Evolutionary conservation across 257 asterid genomes (phyloP).

Genomic region (Solanum etuberosum): DNA sequence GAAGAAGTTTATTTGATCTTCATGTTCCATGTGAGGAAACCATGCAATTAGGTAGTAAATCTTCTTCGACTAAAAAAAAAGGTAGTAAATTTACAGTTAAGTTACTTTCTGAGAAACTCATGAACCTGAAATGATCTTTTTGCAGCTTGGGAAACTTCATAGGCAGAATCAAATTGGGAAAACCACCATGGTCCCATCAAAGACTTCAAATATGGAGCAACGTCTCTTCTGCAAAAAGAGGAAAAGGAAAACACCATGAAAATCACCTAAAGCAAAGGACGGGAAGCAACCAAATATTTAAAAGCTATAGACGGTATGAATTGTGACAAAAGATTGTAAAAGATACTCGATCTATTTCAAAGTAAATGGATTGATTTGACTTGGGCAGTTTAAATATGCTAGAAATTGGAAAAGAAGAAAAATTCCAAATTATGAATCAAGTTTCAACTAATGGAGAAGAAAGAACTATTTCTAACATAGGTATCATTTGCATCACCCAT

Average conservation of each 20-base stretch:
- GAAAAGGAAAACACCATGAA: slow-evolving; percentile 5
- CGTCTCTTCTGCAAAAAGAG: slow-evolving; percentile 59
- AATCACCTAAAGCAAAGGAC: not conserved
- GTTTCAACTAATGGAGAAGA: not conserved
- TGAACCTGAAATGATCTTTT: slow-evolving; percentile 88
- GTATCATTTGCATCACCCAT: not conserved
- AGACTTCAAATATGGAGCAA: slow-evolving; percentile 86
- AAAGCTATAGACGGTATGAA: not conserved
- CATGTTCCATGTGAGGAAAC: not conserved
- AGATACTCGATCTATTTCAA: not conserved
- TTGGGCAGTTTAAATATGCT: not conserved
- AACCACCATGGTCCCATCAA: slow-evolving; percentile 99
- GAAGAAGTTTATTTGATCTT: not conserved
- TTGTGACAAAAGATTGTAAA: not conserved
- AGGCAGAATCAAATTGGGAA: slow-evolving; percentile 85
- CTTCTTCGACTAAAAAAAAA: not conserved
- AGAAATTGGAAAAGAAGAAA: not conserved
- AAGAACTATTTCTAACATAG: not conserved
- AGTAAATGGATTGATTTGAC: not conserved
- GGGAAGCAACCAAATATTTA: not conserved
- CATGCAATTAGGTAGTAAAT: not conserved
- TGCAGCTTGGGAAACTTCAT: slow-evolving; percentile 95
- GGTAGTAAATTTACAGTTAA: not conserved
- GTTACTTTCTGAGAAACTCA: not conserved
- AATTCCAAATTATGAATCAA: not conserved